A percentile compares a stretch with the other conserved stretches of the same genome.
phyloP scores from a whole-genome alignment of 1,139 yeast genomes.

The Yamadazyma atmosphaerica region DNA sequence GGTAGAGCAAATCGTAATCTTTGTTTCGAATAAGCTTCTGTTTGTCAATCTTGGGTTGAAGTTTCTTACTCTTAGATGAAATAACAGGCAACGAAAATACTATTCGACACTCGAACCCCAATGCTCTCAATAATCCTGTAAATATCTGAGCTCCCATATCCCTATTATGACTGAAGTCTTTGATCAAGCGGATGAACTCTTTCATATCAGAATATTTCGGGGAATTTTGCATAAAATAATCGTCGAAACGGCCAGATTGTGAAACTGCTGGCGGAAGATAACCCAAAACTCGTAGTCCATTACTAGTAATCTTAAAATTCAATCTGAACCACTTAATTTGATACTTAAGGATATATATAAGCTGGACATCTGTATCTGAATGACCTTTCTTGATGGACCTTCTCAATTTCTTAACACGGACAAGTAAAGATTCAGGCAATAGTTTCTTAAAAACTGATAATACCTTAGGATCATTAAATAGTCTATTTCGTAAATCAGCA shows the following conservation, averaged over 20 bases:
- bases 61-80: conserved; percentile 16
- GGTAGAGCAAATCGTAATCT: conserved; percentile 38
- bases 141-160: conserved; percentile 41
- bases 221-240: conserved; percentile 24
- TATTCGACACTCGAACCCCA: conserved; percentile 35
- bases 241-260: conserved; percentile 3
- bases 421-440: conserved; percentile 25
- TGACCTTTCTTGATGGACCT: conserved; percentile 10
- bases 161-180: conserved; percentile 33
- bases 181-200: conserved; percentile 21
- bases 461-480: conserved; percentile 22
- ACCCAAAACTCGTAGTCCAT: conserved; percentile 38
- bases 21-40: conserved; percentile 24
- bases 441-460: conserved; percentile 25
- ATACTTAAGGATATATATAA: conserved; percentile 35
- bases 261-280: conserved; percentile 19
- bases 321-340: conserved; percentile 40
- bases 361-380: conserved; percentile 21
- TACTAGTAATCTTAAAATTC: conserved; percentile 32
- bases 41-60: conserved; percentile 28
- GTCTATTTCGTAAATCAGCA: conserved; percentile 24
- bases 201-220: conserved; percentile 13
- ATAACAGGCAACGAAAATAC: conserved; percentile 37
- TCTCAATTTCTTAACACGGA: conserved; percentile 20
- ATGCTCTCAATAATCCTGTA: conserved; percentile 29